phyloP scores from a whole-genome alignment of 371 early-diverging fungal species.

The Mucor mucedo region DNA sequence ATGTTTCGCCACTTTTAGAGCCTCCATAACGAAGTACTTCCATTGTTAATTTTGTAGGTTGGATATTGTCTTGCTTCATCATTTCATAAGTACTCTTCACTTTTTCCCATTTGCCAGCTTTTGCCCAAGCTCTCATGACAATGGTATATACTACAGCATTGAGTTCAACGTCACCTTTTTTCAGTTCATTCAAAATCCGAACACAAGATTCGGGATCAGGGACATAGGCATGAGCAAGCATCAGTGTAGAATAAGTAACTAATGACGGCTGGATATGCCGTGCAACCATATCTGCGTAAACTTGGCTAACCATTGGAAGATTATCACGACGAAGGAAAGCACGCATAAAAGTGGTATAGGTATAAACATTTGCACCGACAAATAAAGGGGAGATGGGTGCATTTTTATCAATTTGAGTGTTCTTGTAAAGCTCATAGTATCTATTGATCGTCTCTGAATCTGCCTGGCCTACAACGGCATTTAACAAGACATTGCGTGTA shows the following conservation, averaged over 20 bases:
- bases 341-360: slow-evolving; percentile 55
- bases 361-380: slow-evolving; percentile 39
- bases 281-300: slow-evolving; percentile 48
- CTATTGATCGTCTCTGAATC: slow-evolving; percentile 23
- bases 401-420: slow-evolving; percentile 4
- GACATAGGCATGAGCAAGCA: slow-evolving; percentile 52
- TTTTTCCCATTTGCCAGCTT: slow-evolving; percentile 44
- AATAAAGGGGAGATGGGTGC: slow-evolving; percentile 16
- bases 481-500: slow-evolving; percentile 46
- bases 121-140: slow-evolving; percentile 53
- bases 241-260: slow-evolving; percentile 46
- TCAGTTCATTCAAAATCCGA: slow-evolving; percentile 40
- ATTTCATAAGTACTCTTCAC: slow-evolving; percentile 41
- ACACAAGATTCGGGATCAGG: slow-evolving; percentile 50
- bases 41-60: slow-evolving; percentile 47
- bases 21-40: slow-evolving; percentile 46
- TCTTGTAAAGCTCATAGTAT: slow-evolving; percentile 41
- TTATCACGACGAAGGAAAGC: slow-evolving; percentile 49
- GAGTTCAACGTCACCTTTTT: slow-evolving; percentile 23
- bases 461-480: slow-evolving; percentile 42
- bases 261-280: slow-evolving; percentile 43
- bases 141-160: slow-evolving; percentile 52
- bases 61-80: slow-evolving; percentile 42
- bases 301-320: slow-evolving; percentile 42
- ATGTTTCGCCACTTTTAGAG: slow-evolving; percentile 3